Evolutionary conservation across 2,329 filamentous ascomycete species (phyloP).

Genomic region (Pseudopithomyces maydicus): DNA sequence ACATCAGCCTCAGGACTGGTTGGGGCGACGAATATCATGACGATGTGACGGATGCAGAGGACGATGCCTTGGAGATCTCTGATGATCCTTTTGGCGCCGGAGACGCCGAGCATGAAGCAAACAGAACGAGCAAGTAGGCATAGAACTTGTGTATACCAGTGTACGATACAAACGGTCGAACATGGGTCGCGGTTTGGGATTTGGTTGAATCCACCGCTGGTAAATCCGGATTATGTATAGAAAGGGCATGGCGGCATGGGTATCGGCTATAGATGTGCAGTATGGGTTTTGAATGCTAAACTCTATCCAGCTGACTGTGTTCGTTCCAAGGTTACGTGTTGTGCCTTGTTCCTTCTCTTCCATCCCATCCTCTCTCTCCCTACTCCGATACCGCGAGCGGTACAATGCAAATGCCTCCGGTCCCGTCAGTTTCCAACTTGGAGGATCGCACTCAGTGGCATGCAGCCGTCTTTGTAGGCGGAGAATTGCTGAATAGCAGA

Average conservation of each 20-base stretch:
- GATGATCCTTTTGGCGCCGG: slow-evolving; percentile 52
- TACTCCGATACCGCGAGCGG: background rate
- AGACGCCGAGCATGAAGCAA: slow-evolving; percentile 44
- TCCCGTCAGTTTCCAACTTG: background rate
- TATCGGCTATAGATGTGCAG: background rate
- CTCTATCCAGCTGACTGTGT: too few species aligned
- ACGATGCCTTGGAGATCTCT: slow-evolving; percentile 47
- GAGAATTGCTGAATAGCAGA: slow-evolving; percentile 72
- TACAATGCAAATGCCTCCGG: background rate
- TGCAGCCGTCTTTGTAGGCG: slow-evolving; percentile 81
- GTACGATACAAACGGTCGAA: background rate
- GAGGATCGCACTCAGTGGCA: slow-evolving; percentile 70
- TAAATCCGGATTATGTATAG: background rate
- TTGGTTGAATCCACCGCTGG: background rate
- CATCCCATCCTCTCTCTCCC: too few species aligned
- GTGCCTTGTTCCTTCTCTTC: too few species aligned
- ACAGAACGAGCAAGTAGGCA: slow-evolving; percentile 9
- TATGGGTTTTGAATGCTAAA: too few species aligned
- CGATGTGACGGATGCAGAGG: slow-evolving; percentile 48
- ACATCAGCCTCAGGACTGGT: slow-evolving; percentile 58
- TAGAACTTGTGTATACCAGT: background rate
- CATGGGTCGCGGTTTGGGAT: background rate
- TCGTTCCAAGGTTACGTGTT: too few species aligned
- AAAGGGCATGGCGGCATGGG: background rate
- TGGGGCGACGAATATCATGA: slow-evolving; percentile 51